Evolutionary conservation across 805 yeast genomes (phyloP), one percentile per base, ranked within the genome.

Genomic region (Barnettozyma siamensis): DNA sequence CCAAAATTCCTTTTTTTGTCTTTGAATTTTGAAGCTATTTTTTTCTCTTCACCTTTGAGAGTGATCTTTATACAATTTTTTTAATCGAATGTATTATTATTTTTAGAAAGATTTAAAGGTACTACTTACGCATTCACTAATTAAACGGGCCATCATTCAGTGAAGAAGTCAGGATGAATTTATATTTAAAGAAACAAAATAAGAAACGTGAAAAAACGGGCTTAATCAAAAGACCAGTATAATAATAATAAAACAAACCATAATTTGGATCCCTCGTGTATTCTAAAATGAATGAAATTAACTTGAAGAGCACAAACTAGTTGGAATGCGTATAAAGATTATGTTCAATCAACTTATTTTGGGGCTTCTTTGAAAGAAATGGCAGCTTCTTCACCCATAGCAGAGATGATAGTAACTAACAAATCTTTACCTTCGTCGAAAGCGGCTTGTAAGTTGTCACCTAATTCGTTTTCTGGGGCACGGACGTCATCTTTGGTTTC

Each of bases 331-430:
- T 11, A 16, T 10, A 30, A 7, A 27, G n/a, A 32, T 31, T 24
- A 26, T 35, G 18, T 31, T 40, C 26, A 35, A 40, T 27, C 23
- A 44, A 31, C 42, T 43, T 37, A 45, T 42, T 83, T 86, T 74
- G 98, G 96, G 67, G 98, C 96, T 76, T 93, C 99, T 83, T 91
- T 93, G 91, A 74, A 86, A 63, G 97, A 83, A 67, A 93, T 84
- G 62, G 95, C 94, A 68, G 98, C 97, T 80, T 93, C 99, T 81
- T 93, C 99, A 71, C 88, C 94, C 99, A 93, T 93, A 62, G 99
- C 94, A 56, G 96, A 73, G 73, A 93, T 85, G 76, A 93, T 85
- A 65, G 99, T 88, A 64, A 93, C 96, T 65, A 86, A 74, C 68
- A 93, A 80, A 69, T 93, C 99, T 82, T 91, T 93, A 73, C 97